Base-by-base conservation (phyloP, 2,329 filamentous ascomycete species). In the Pestalotiopsis sp. region DNA sequence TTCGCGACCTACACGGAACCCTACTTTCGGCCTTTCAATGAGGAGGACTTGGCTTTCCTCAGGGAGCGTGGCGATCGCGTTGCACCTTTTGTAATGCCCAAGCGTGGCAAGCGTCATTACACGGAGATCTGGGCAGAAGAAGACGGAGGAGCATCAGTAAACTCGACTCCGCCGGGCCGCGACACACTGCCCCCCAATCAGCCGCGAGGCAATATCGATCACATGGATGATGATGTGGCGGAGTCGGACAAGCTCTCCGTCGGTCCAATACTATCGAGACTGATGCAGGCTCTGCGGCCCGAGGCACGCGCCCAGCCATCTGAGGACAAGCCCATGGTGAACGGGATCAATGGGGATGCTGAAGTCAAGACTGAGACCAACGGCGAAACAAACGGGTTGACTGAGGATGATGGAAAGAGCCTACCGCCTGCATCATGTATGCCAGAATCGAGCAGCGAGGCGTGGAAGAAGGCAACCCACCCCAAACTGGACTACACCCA, bases 1-100 rank as follows among this genome's bases (percentile, higher is more conserved):
- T 99, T 99, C 80, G 91, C 92, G n/a, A 91, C 92, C 5, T 97
- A 96, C 77, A 88, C 97, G 67, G 96, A 99, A 72, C 93, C 95
- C 0, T 98, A 93, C 82, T 96, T 98, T 72, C 90, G 95, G 5
- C 90, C 92, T 0, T 92, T 97, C 74, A 93, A 92, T 0, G 96
- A 99, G 77, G 96, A 99, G 78, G 96, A 99, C 77, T 88, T 98
- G 60, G 94, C 93, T 0, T 99, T 98, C 77, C 81, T 99, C 49
- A 91, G 95, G 75, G 96, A 99, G 81, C 88, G 93, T 75, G 94
- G 95, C 68, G 95, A 99, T 79, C 90, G 96, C 49, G 84, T 91
- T 25, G 90, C 87, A 2, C 93, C 95, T 1, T 98, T 98, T 75
- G 84, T 95, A 49, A 94, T 97, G 80, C 94, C 95, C 7, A 91